Percentiles rank a stretch among this genome's conserved stretches.
phyloP scores from a whole-genome alignment of 2,329 filamentous ascomycete genomes.

The Sclerotinia trifoliorum region DNA sequence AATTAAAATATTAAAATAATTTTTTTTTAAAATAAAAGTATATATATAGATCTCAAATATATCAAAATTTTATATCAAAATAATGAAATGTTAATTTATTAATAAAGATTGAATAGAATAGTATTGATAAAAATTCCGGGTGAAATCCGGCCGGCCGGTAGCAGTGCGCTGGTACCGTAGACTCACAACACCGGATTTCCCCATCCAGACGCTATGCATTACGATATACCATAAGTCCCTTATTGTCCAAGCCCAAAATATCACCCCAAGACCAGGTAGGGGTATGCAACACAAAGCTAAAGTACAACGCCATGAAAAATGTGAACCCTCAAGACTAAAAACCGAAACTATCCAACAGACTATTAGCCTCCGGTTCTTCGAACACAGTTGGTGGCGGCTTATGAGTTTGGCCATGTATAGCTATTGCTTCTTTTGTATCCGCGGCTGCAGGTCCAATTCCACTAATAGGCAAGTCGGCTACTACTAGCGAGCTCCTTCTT shows the following conservation, averaged over 20 bases:
- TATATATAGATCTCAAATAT: no score
- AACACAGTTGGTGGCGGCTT: constrained; percentile 74
- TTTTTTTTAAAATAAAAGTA: no score
- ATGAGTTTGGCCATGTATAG: constrained; percentile 25
- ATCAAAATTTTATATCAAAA: no score
- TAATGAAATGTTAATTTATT: no score
- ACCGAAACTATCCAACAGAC: constrained; percentile 88
- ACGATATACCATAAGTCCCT: not conserved
- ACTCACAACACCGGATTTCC: not conserved
- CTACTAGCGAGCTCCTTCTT: constrained; percentile 73
- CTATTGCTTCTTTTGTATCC: constrained; percentile 41
- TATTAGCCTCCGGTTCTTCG: constrained; percentile 87
- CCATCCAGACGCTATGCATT: constrained; percentile 7
- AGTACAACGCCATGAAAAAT: constrained; percentile 3
- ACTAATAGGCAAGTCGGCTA: constrained; percentile 65
- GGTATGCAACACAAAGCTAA: constrained; percentile 2
- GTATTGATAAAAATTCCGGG: no score
- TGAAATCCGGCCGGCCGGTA: no score
- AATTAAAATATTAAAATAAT: no score
- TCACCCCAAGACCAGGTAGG: not conserved
- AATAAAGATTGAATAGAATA: no score
- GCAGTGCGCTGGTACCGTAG: no score
- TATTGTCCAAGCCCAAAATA: not conserved
- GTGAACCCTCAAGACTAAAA: constrained; percentile 53
- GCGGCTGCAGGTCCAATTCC: constrained; percentile 38